These are phyloP conservation scores for Moricandia arvensis DNA, from an alignment of 345 rosid genomes.

Conservation along the genomic window DNA sequence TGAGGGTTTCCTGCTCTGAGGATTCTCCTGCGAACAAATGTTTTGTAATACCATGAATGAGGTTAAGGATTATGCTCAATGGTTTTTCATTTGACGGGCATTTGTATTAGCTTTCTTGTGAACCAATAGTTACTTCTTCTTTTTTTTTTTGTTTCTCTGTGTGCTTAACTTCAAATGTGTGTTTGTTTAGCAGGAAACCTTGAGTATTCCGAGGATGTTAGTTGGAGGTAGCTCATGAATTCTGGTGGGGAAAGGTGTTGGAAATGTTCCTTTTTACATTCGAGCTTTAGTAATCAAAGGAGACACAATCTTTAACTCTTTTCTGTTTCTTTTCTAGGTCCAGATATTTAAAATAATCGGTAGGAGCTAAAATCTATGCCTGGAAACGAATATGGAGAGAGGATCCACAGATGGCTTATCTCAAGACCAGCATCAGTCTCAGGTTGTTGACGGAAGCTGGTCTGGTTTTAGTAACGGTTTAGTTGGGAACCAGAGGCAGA, in stretches of 20 bases:
- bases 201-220: neutral
- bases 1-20: too few relatives aligned
- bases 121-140: neutral
- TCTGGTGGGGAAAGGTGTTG: neutral
- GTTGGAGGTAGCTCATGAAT: neutral
- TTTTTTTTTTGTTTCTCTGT: neutral
- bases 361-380: conserved; percentile 68
- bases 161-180: neutral
- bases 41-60: too few relatives aligned
- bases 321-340: neutral
- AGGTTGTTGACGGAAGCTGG: conserved; percentile 65
- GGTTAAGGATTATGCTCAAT: neutral
- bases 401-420: conserved; percentile 71
- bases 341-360: conserved; percentile 28
- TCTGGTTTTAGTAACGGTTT: conserved; percentile 52
- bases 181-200: neutral
- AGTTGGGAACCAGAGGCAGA: conserved; percentile 63
- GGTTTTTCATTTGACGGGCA: neutral
- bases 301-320: neutral
- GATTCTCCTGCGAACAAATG: too few relatives aligned
- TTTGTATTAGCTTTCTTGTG: too few relatives aligned
- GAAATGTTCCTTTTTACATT: neutral
- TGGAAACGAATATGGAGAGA: conserved; percentile 94
- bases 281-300: neutral
- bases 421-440: conserved; percentile 63